Conservation (phyloP, 257 asterid species). For the Cordia subcordata region DNA sequence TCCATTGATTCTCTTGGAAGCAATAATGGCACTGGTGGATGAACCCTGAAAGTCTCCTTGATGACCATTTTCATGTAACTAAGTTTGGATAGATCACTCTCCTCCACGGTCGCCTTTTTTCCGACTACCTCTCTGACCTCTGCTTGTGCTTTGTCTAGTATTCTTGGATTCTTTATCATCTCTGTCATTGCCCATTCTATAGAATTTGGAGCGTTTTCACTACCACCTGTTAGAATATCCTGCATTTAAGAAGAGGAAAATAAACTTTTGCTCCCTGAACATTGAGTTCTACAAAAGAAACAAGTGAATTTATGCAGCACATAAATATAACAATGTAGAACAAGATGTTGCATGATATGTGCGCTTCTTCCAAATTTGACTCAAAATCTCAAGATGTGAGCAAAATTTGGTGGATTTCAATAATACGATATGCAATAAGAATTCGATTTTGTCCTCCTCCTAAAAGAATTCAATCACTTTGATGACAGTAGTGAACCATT, state of each 20-base stretch:
- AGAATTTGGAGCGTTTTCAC: conserved; percentile 14
- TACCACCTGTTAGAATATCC: conserved; percentile 25
- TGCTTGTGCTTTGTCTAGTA: conserved; percentile 15
- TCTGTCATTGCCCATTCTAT: conserved; percentile 26
- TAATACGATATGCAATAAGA: no score
- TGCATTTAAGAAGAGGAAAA: neutral
- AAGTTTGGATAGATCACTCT: conserved; percentile 11
- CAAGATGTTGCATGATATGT: no score
- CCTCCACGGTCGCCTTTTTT: conserved; percentile 10
- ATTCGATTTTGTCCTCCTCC: no score
- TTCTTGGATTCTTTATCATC: conserved; percentile 20
- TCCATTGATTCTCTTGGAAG: conserved; percentile 15
- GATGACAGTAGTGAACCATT: no score
- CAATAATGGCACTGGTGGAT: conserved; percentile 22
- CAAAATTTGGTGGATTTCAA: no score
- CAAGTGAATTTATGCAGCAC: no score
- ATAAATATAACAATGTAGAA: no score
- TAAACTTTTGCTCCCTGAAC: neutral
- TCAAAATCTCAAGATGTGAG: no score
- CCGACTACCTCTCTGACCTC: conserved; percentile 17
- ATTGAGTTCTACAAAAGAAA: no score
- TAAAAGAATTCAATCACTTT: no score
- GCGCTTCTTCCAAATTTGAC: no score
- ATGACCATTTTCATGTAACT: conserved; percentile 22
- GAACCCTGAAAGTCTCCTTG: conserved; percentile 25